Base-by-base conservation (phyloP, 331 rosid species). In the Saraca asoca region DNA sequence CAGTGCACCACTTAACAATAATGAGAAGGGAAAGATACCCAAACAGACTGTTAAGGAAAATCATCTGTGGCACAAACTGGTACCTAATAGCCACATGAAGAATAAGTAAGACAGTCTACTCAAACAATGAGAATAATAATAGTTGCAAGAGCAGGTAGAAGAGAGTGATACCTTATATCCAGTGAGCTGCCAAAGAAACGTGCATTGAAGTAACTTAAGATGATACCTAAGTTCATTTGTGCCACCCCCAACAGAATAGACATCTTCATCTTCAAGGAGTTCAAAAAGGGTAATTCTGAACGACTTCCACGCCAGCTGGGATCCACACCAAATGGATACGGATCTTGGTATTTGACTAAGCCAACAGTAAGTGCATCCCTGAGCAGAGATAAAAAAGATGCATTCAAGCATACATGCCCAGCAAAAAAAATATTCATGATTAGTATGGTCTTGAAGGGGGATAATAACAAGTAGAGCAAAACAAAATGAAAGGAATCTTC, bases 251-350 rank as follows among this genome's bases (percentile, higher is more conserved):
- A 76, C 83, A 94, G 77, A 75, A 94, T 90, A 56, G 99, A 94
- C 93, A 94, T 75, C 89, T 94, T 94, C 99, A 94, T 94, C 80
- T 94, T 94, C 65, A 94, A 80, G 58, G 99, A 94, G 73, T 94
- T 94, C 71, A 94, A 78, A 74, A 94, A 94, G 51, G 99, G 76
- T 66, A 90, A 79, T 62, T 94, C 99, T 31, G 99, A 52, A 60
- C 99, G 99, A 78, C 99, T 94, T 88, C 99, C 99, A 56, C 95
- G 95, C 99, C 99, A 94, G 76, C 96, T 88, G 44, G 99, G 99
- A 79, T 94, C 99, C 75, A 94, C 99, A 58, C 99, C 99, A 80
- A 94, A 88, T 55, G 99, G 93, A 79, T 94, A 94, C n/a, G 97
- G 78, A 77, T 85, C 95, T 54, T 75, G 81, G 80, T 70, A 80